Conservation (phyloP, 1,284 basidiomycete genomes). For the Apiotrichum sp. region DNA sequence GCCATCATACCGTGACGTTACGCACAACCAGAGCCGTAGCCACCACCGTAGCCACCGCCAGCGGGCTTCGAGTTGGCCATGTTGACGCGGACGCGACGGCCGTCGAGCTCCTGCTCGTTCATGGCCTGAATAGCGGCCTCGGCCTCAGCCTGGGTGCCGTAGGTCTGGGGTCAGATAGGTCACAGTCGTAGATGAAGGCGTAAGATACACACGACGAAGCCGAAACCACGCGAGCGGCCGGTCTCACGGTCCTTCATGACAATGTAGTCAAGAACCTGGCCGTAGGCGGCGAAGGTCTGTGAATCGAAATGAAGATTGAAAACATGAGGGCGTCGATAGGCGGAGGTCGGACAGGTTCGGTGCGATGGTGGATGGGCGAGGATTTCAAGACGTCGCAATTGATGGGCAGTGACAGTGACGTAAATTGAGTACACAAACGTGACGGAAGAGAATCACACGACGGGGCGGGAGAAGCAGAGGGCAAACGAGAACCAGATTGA, state of each 20-base stretch:
- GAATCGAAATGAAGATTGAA: background rate
- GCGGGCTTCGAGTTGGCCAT: constrained; percentile 78
- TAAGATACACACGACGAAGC: constrained; percentile 61
- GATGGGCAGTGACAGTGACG: background rate
- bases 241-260: constrained; percentile 98
- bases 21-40: constrained; percentile 42
- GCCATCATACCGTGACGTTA: constrained; percentile 16
- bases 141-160: constrained; percentile 60
- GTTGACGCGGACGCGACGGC: constrained; percentile 83
- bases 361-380: background rate
- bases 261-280: constrained; percentile 56
- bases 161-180: constrained; percentile 51
- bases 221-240: constrained; percentile 91
- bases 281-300: constrained; percentile 45
- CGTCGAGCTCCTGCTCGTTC: constrained; percentile 91
- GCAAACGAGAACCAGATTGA: background rate
- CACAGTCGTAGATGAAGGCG: background rate
- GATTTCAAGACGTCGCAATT: background rate
- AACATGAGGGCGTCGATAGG: too few species aligned
- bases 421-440: background rate
- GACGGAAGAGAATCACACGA: too few species aligned
- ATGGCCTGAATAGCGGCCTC: constrained; percentile 68
- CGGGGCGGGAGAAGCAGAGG: background rate
- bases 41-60: constrained; percentile 49
- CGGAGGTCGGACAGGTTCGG: background rate